These are phyloP conservation scores for Hysterangium stoloniferum DNA, from an alignment of 768 basidiomycete species.

Conservation along the genomic window DNA sequence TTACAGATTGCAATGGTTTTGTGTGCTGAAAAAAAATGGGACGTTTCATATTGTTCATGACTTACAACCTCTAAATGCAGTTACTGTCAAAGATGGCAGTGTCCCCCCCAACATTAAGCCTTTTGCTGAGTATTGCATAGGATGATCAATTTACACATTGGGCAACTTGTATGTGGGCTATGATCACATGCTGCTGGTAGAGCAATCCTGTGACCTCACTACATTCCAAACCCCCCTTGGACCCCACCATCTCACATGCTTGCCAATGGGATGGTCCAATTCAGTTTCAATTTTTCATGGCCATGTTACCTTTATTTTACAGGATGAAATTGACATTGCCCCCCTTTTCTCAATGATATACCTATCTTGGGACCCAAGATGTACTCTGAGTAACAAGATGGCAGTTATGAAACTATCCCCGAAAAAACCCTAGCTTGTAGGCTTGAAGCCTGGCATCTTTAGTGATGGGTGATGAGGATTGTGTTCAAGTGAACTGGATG, in stretches of 20 bases:
- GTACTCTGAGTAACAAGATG: conserved; percentile 1
- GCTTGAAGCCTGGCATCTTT: no score
- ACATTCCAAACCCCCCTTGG: conserved; percentile 16
- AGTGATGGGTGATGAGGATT: no score
- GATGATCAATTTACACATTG: conserved; percentile 17
- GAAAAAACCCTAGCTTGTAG: no score
- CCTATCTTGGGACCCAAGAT: conserved; percentile 16
- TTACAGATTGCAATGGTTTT: conserved; percentile 23
- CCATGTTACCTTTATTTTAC: conserved; percentile 12
- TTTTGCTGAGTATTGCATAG: conserved; percentile 14
- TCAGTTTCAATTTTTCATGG: conserved; percentile 12
- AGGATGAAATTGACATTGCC: conserved; percentile 2
- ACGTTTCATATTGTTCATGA: conserved; percentile 14
- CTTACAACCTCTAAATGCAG: conserved; percentile 16
- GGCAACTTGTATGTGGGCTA: conserved; percentile 15
- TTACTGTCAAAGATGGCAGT: conserved; percentile 17
- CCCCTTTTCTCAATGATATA: conserved; percentile 21
- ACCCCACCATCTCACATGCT: no score
- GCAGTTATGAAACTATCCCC: conserved; percentile 13
- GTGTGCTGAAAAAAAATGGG: conserved; percentile 18
- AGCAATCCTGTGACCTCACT: conserved; percentile 15
- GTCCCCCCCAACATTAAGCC: no score
- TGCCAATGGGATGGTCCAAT: conserved; percentile 16
- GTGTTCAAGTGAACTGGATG: no score
- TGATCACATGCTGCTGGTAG: conserved; percentile 11